Percentiles rank a stretch among this genome's conserved stretches.
Evolutionary conservation across 306 rosid species (phyloP).

Genomic region (Begonia fuchsioides): DNA sequence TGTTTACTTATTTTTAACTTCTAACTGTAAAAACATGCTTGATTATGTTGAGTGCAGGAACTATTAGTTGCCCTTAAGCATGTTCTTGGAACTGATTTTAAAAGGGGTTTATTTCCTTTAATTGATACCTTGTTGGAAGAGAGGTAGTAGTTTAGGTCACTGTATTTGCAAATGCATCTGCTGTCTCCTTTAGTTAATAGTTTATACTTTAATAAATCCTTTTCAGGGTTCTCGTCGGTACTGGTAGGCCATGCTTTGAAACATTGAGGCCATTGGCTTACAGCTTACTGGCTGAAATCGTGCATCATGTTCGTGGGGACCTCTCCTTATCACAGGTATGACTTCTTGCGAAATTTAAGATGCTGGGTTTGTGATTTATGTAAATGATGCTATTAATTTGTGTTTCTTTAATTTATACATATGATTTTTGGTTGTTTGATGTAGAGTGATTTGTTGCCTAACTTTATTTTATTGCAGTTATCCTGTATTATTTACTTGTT

Average conservation of each 20-base stretch:
- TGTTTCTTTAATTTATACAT: too few species aligned
- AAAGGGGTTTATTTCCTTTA: constrained; percentile 96
- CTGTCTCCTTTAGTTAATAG: constrained; percentile 4
- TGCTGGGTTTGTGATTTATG: too few species aligned
- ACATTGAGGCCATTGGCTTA: constrained; percentile 92
- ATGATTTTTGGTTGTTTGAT: too few species aligned
- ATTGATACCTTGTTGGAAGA: constrained; percentile 91
- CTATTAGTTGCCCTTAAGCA: constrained; percentile 83
- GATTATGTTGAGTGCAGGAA: constrained; percentile 54
- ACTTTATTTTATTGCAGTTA: constrained; percentile 42
- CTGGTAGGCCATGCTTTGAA: constrained; percentile 98
- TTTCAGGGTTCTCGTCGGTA: constrained; percentile 83
- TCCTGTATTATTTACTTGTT: constrained; percentile 91
- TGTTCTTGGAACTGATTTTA: constrained; percentile 97
- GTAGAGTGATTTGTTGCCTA: too few species aligned
- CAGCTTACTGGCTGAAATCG: constrained; percentile 95
- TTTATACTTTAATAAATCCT: constrained; percentile 1
- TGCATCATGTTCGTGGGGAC: constrained; percentile 93
- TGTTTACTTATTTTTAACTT: neutral
- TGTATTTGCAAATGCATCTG: neutral
- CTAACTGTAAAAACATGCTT: constrained; percentile 2
- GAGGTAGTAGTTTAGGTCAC: constrained; percentile 39
- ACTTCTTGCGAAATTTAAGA: constrained; percentile 2
- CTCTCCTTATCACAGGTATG: constrained; percentile 79
- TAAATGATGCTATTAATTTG: too few species aligned